phyloP scores from a whole-genome alignment of 257 asterid genomes.

The Marsdenia floribunda region DNA sequence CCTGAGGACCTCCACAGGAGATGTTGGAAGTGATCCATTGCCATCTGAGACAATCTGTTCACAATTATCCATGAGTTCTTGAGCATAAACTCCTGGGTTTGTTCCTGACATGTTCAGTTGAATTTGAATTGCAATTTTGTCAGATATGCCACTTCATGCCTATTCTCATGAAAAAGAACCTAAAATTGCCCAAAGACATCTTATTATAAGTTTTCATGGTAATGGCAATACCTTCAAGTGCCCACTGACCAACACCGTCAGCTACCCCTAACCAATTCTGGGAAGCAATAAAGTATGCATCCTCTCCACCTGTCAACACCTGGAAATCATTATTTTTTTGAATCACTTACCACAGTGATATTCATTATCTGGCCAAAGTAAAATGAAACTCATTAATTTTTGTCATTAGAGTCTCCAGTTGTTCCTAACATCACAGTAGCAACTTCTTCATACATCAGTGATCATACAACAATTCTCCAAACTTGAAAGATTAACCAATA shows the following conservation, averaged over 20 bases:
- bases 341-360: constrained; percentile 37
- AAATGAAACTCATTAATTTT: neutral
- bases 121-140: neutral
- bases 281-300: constrained; percentile 66
- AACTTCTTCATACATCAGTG: neutral
- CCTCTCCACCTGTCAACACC: constrained; percentile 98
- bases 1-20: constrained; percentile 52
- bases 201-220: neutral
- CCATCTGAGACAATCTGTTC: constrained; percentile 39
- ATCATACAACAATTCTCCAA: neutral
- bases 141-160: neutral
- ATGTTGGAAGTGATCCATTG: constrained; percentile 22
- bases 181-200: neutral
- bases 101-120: constrained; percentile 40
- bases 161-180: neutral
- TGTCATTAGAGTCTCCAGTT: neutral
- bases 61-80: constrained; percentile 56
- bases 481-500: constrained; percentile 1
- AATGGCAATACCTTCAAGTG: constrained; percentile 54
- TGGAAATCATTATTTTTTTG: constrained; percentile 58
- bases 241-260: constrained; percentile 87
- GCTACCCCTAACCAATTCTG: constrained; percentile 86
- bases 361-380: neutral
- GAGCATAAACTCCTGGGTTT: constrained; percentile 64
- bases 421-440: neutral